phyloP scores from a whole-genome alignment of 2,329 filamentous ascomycete species.

The Dichotomopilus funicola region DNA sequence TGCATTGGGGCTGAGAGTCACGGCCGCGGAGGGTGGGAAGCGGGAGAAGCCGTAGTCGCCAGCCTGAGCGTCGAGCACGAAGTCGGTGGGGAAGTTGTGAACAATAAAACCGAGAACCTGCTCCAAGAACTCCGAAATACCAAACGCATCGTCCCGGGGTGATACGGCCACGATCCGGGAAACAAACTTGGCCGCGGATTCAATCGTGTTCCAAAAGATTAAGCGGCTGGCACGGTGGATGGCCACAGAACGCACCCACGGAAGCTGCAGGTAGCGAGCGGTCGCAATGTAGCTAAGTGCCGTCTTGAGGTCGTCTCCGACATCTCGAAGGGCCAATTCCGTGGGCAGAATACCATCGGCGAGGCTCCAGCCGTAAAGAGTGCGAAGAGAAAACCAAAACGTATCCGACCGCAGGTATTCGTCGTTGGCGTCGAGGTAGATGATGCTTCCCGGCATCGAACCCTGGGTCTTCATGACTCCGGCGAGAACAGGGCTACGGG shows the following conservation, averaged over 20 bases:
- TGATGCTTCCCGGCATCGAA: constrained; percentile 28
- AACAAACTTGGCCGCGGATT: constrained; percentile 24
- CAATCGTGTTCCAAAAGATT: constrained; percentile 27
- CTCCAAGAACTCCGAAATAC: constrained; percentile 39
- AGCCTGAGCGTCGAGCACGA: constrained; percentile 43
- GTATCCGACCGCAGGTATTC: constrained; percentile 49
- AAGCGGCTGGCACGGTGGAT: constrained; percentile 22
- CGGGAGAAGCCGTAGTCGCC: constrained; percentile 26
- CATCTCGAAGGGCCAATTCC: constrained; percentile 17
- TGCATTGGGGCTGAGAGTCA: constrained; percentile 3
- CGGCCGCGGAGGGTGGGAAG: constrained; percentile 17
- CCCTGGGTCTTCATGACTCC: constrained; percentile 27
- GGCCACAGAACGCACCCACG: constrained; percentile 15
- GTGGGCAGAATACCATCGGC: constrained; percentile 26
- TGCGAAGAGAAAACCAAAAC: constrained; percentile 51
- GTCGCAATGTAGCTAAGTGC: constrained; percentile 22
- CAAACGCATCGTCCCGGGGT: constrained; percentile 30
- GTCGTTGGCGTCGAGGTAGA: constrained; percentile 45
- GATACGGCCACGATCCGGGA: constrained; percentile 26
- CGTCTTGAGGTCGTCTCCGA: constrained; percentile 21
- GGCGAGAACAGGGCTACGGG: constrained; percentile 41
- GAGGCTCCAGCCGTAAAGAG: constrained; percentile 50
- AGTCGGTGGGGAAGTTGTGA: constrained; percentile 44
- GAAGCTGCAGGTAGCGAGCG: constrained; percentile 19
- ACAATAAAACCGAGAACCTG: constrained; percentile 44